These are phyloP conservation scores for Aspergillus sp. DNA, from an alignment of 2,329 filamentous ascomycete species.

Conservation along the genomic window DNA sequence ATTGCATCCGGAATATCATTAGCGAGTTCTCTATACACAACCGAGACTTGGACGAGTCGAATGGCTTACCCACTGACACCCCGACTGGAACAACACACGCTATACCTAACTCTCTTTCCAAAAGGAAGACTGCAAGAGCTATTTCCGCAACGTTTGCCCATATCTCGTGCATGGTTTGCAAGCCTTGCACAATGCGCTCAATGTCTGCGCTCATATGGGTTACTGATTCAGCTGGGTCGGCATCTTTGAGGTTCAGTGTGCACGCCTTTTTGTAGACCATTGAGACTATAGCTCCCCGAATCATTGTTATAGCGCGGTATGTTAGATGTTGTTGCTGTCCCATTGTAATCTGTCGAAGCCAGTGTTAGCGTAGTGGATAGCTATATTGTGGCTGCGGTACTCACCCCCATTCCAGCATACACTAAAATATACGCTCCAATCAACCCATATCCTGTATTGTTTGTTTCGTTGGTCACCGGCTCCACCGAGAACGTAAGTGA, in stretches of 20 bases:
- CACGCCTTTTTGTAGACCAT: constrained; percentile 56
- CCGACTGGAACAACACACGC: constrained; percentile 52
- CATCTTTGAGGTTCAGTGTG: constrained; percentile 36
- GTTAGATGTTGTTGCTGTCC: constrained; percentile 48
- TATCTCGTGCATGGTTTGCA: constrained; percentile 50
- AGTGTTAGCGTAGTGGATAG: background rate
- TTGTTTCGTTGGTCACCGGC: constrained; percentile 32
- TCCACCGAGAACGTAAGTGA: constrained; percentile 40
- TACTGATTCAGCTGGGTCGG: constrained; percentile 44
- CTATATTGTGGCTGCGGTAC: constrained; percentile 15
- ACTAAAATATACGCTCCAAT: constrained; percentile 50
- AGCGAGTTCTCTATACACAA: background rate
- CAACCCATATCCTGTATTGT: constrained; percentile 47
- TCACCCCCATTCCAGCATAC: constrained; percentile 48
- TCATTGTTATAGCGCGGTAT: constrained; percentile 49
- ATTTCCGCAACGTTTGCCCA: constrained; percentile 53
- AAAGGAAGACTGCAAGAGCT: constrained; percentile 50
- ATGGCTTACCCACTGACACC: constrained; percentile 44
- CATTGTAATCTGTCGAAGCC: constrained; percentile 38
- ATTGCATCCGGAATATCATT: background rate
- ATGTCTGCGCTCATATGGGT: constrained; percentile 54
- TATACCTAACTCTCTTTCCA: constrained; percentile 47
- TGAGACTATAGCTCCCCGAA: constrained; percentile 50
- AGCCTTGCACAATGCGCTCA: constrained; percentile 48
- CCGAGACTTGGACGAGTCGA: background rate